Evolutionary conservation across 805 yeast species (phyloP), one percentile per base, ranked within the genome.

Genomic region (Metahyphopichia silvanorum): DNA sequence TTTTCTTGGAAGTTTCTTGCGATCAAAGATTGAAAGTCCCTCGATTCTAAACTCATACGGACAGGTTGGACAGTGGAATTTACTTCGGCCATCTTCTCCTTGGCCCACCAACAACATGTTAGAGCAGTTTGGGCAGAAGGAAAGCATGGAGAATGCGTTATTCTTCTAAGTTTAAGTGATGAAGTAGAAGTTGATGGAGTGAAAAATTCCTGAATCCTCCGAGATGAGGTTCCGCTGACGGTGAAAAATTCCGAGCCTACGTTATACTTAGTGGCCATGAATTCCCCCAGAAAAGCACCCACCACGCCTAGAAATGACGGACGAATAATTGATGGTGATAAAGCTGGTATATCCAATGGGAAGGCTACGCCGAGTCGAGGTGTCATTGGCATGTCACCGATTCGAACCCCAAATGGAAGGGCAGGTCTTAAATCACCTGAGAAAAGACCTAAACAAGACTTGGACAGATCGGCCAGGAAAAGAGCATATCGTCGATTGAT

Each of bases 51-150:
- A 93, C 53, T 87, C 91, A 48, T 93, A 93, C 1, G 98, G 97
- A 55, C 98, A 93, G 1, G 98, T 86, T 7, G 87, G 80, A 60
- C 98, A 93, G 43, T 86, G 81, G 47, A 91, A 78, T 31, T 86
- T 70, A 50, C 83, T 82, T 35, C 71, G 65, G 38, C 69, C 77
- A 28, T 71, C 69, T 11, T 75, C 76, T 1, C 80, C 75, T 10
- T 50, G 59, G n/a, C 74, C 70, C 24, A 86, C 69, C 58, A 84
- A 69, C 15, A 93, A 72, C 95, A 93, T 85, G 48, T 91, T 91
- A 13, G 95, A 79, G 58, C 98, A 91, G 52, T 82, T 76, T 4
- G 98, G 98, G 53, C 98, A 91, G 56, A 91, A 91, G 1, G 97
- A 86, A 33, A 91, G 70, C 98, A 91, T 91, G n/a, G 25, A 23